Conservation (phyloP, 2,329 filamentous ascomycete genomes). For the Diaporthe ampelina region DNA sequence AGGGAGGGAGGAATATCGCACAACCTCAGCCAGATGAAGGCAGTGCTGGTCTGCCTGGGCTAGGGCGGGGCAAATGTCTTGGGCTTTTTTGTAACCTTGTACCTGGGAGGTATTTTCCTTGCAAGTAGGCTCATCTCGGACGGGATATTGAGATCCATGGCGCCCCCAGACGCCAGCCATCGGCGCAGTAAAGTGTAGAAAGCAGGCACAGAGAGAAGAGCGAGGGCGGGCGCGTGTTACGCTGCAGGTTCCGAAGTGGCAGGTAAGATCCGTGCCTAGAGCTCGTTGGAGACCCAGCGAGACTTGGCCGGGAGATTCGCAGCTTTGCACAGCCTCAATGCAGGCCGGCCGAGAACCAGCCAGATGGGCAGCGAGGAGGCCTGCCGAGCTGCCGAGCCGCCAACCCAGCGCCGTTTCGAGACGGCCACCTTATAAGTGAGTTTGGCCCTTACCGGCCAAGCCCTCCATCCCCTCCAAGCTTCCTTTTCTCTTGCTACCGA, state of each 20-base stretch:
- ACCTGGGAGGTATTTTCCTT: background rate
- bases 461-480: conserved; percentile 17
- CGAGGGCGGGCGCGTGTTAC: conserved; percentile 8
- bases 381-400: conserved; percentile 33
- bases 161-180: background rate
- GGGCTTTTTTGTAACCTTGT: background rate
- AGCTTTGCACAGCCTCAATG: conserved; percentile 32
- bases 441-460: conserved; percentile 11
- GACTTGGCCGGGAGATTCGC: conserved; percentile 20
- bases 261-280: conserved; percentile 29
- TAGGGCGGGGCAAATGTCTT: conserved; percentile 30
- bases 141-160: conserved; percentile 7
- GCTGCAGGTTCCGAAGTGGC: conserved; percentile 19
- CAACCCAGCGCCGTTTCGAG: conserved; percentile 31
- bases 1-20: background rate
- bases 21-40: background rate
- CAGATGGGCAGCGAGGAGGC: conserved; percentile 5
- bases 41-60: conserved; percentile 36
- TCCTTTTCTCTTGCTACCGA: conserved; percentile 19
- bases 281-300: background rate
- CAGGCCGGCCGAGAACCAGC: conserved; percentile 30
- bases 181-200: conserved; percentile 27
- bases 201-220: background rate
- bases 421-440: conserved; percentile 21
- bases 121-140: conserved; percentile 1